Evolutionary conservation across 192 early-diverging fungal species (phyloP).

Genomic region (Pilobolus umbonatus): DNA sequence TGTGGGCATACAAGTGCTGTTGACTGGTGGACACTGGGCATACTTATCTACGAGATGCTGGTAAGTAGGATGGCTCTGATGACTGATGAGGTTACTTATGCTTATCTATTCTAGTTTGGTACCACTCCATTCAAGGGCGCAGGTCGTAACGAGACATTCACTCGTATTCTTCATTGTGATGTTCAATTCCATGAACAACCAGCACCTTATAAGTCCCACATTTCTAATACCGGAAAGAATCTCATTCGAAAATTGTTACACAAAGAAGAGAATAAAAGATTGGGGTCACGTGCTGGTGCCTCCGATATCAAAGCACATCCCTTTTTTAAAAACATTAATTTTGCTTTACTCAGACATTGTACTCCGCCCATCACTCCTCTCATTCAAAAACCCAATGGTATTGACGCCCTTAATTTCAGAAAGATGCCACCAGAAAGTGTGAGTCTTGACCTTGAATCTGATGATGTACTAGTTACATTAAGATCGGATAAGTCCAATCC

Average conservation of each 20-base stretch:
- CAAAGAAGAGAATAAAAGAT: constrained; percentile 85
- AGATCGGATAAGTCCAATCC: constrained; percentile 40
- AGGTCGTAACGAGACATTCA: constrained; percentile 85
- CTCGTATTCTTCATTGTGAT: constrained; percentile 80
- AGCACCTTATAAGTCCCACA: constrained; percentile 13
- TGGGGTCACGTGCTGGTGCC: constrained; percentile 89
- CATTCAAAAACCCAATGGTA: constrained; percentile 41
- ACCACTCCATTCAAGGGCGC: constrained; percentile 95
- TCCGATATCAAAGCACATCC: constrained; percentile 89
- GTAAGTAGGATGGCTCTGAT: constrained; percentile 28
- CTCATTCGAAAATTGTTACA: constrained; percentile 80
- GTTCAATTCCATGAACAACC: constrained; percentile 63
- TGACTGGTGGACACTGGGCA: constrained; percentile 99
- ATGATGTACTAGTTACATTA: constrained; percentile 34
- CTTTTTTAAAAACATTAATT: constrained; percentile 89
- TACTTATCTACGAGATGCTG: constrained; percentile 98
- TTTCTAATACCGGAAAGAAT: constrained; percentile 53
- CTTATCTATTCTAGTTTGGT: constrained; percentile 51
- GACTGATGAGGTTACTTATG: not conserved
- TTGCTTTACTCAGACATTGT: constrained; percentile 85
- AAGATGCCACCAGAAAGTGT: constrained; percentile 45
- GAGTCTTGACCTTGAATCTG: constrained; percentile 62
- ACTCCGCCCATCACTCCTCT: constrained; percentile 81
- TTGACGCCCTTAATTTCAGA: constrained; percentile 67
- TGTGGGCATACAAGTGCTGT: constrained; percentile 90